A percentile compares a stretch with the other conserved stretches of the same genome.
These are phyloP conservation scores for Globisporangium abappressorium DNA, from an alignment of 352 stramenopile species.

Conservation along the genomic window DNA sequence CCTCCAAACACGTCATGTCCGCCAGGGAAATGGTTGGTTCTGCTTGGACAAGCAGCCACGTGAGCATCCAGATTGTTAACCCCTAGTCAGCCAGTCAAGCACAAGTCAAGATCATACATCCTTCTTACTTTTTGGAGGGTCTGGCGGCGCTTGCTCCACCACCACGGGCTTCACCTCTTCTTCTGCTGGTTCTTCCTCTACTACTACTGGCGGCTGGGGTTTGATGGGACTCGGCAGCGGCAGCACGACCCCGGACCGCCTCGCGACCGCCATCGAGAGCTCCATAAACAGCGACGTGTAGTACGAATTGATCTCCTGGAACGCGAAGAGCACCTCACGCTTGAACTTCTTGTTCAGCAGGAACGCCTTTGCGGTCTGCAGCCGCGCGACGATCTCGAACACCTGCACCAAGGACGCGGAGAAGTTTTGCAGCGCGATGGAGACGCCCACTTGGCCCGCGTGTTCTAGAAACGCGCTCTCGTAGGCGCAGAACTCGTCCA, in stretches of 20 bases:
- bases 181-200: conserved; percentile 11
- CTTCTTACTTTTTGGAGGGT: conserved; percentile 1
- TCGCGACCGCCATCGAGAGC: conserved; percentile 68
- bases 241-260: conserved; percentile 42
- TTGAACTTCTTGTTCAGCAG: conserved; percentile 81
- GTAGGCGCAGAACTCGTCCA: conserved; percentile 74
- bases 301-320: conserved; percentile 85
- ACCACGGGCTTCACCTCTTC: not conserved
- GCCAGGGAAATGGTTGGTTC: not conserved
- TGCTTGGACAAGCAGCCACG: not conserved
- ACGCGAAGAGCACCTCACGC: conserved; percentile 68
- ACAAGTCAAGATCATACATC: not conserved
- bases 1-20: conserved; percentile 52
- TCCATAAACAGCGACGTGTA: conserved; percentile 85
- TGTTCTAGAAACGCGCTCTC: conserved; percentile 58
- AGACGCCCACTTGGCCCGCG: conserved; percentile 44
- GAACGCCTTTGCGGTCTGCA: conserved; percentile 55
- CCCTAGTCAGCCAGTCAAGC: not conserved
- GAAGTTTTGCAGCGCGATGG: conserved; percentile 78
- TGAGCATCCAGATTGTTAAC: not conserved
- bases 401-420: conserved; percentile 55
- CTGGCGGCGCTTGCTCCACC: conserved; percentile 5
- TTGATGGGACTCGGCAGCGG: conserved; percentile 44
- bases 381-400: conserved; percentile 46
- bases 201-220: conserved; percentile 9